Conservation (phyloP, 2,329 filamentous ascomycete genomes). For the Cadophora gregata region DNA sequence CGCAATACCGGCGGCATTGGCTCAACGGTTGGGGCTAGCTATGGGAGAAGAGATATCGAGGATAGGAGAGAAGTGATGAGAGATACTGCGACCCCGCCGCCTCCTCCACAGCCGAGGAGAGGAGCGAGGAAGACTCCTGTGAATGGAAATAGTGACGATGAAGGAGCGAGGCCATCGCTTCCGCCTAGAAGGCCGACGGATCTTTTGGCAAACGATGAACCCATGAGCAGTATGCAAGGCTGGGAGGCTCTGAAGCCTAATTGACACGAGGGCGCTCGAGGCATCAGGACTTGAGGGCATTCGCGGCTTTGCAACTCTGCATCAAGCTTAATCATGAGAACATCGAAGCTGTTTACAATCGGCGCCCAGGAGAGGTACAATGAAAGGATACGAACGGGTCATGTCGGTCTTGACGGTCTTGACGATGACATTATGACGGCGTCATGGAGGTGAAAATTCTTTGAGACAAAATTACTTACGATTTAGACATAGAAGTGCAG, state of each 20-base stretch:
- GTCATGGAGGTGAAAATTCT: constrained; percentile 5
- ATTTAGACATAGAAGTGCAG: constrained; percentile 11
- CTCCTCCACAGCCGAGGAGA: constrained; percentile 39
- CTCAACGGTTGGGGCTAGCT: constrained; percentile 11
- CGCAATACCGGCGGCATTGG: constrained; percentile 30
- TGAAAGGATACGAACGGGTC: not conserved
- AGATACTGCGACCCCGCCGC: constrained; percentile 28
- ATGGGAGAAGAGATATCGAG: constrained; percentile 23
- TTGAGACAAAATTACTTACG: not conserved
- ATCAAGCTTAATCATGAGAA: not conserved
- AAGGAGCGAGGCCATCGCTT: constrained; percentile 36
- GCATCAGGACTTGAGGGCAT: constrained; percentile 12
- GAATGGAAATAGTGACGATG: constrained; percentile 24
- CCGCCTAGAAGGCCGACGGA: constrained; percentile 40
- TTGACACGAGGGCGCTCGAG: constrained; percentile 15
- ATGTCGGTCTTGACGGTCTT: constrained; percentile 8
- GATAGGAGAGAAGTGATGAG: constrained; percentile 19
- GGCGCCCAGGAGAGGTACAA: not conserved
- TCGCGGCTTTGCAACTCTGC: not conserved
- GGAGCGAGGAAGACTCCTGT: constrained; percentile 22
- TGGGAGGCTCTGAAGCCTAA: constrained; percentile 42
- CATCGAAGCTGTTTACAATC: not conserved
- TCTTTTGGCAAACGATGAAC: constrained; percentile 38
- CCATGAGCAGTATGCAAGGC: constrained; percentile 31
- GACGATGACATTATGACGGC: not conserved